phyloP scores from a whole-genome alignment of 768 basidiomycete species.

The Leccinum rimulosum region DNA sequence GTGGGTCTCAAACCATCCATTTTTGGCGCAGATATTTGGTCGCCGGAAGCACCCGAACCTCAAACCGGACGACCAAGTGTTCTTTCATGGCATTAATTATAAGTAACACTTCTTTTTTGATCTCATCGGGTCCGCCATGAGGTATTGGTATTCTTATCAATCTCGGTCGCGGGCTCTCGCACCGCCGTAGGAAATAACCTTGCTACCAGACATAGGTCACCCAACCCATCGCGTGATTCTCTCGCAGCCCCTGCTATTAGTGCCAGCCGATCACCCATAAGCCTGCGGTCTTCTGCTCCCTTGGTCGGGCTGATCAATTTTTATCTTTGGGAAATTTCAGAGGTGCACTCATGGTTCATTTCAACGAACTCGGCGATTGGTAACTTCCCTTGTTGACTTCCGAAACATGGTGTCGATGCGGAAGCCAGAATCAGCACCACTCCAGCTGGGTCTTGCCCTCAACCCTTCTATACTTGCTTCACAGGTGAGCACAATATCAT shows the following conservation, averaged over 20 bases:
- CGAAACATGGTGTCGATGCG: slow-evolving; percentile 4
- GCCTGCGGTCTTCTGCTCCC: neutral
- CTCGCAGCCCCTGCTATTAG: neutral
- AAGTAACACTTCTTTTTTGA: neutral
- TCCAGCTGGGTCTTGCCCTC: neutral
- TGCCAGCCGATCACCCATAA: too few species aligned
- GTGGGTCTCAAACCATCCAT: neutral
- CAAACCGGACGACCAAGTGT: neutral
- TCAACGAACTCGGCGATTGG: neutral
- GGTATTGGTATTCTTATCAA: neutral
- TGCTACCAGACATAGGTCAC: neutral
- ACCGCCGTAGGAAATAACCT: neutral
- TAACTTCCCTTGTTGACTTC: neutral
- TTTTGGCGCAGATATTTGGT: too few species aligned
- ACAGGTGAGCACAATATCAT: neutral
- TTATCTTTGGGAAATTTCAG: neutral
- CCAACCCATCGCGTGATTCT: neutral
- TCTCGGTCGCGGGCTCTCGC: neutral
- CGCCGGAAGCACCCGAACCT: too few species aligned
- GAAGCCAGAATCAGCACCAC: neutral
- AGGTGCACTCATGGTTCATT: neutral
- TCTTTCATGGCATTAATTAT: neutral
- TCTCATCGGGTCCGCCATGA: neutral
- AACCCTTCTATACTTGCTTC: neutral
- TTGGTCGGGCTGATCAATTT: neutral